Evolutionary conservation across 768 basidiomycete species (phyloP), one percentile per base, ranked within the genome.

Genomic region (Infundibulicybe gibba): DNA sequence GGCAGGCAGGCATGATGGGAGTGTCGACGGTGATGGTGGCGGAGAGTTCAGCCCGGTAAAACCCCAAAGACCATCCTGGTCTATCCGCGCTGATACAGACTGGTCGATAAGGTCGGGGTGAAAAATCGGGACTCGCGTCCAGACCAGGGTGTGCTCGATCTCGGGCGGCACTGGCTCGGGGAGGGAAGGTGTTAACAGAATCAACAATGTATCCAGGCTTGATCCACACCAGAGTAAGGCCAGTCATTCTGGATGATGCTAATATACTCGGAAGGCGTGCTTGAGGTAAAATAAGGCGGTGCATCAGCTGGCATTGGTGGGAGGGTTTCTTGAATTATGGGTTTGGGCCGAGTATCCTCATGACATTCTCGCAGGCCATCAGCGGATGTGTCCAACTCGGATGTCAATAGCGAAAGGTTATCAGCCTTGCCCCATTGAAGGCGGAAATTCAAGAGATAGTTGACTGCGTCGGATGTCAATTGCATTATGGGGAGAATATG

Each of bases 171-270:
- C 89, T 76, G 50, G 16, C 19, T 20, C 10, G 12, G 5, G 16
- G 15, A 32, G 20, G n/a, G 33, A 46, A 11, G 25, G 9, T 32
- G 15, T 11, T 3, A 16, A 2, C 8, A 41, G 16, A 25, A 25
- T 25, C 25, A 25, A 25, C 25, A 8, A 25, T 8, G 25, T 8
- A 25, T 25, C 25, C 25, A 25, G 25, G 25, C 25, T 2, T 30
- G 21, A 41, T 21, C 41, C 71, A 45, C 55, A 85, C 87, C 81
- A 6, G 87, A 90, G 63, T 94, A 94, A 0, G 90, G 90, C 90
- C 90, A 94, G 59, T 91, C 89, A 57, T 92, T 90, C 55, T 71
- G 81, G 40, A 85, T 85, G 50, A 91, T 81, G 56, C 81, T 85
- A 52, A 89, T 67, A 44, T 79, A 67, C 32, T 79, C 67, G 11